Evolutionary conservation across 495 filamentous ascomycete genomes (phyloP).

Genomic region (Penicillium lividum): DNA sequence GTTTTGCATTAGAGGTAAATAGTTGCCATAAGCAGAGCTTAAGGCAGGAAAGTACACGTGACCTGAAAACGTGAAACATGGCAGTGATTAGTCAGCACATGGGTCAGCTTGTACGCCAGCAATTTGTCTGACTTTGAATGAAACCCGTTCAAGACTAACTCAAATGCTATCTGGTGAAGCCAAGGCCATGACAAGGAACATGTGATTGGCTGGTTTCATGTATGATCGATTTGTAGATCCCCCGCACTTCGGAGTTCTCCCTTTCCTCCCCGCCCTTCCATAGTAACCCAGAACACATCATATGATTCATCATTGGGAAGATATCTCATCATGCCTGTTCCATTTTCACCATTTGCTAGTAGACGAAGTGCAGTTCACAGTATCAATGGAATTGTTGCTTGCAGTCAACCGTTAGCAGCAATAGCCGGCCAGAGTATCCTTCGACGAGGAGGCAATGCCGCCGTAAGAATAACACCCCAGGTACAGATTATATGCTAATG

Average conservation of each 20-base stretch:
- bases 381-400: slow-evolving; percentile 5
- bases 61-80: too few species aligned
- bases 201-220: too few species aligned
- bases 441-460: slow-evolving; percentile 2
- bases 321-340: background rate
- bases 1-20: too few species aligned
- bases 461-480: background rate
- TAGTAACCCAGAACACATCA: background rate
- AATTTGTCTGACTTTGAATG: too few species aligned
- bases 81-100: too few species aligned
- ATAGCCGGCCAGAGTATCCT: slow-evolving; percentile 3
- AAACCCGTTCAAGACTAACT: too few species aligned
- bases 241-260: background rate
- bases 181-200: too few species aligned
- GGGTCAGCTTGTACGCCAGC: too few species aligned
- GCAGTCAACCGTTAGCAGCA: slow-evolving; percentile 3
- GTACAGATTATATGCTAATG: background rate
- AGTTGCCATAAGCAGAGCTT: too few species aligned
- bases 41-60: too few species aligned
- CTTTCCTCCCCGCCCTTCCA: background rate
- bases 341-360: background rate
- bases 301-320: background rate
- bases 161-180: too few species aligned
- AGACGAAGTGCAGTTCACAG: background rate
- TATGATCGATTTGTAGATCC: background rate